phyloP scores from a whole-genome alignment of 768 basidiomycete species.

The Strobilomyces echinocephalus region DNA sequence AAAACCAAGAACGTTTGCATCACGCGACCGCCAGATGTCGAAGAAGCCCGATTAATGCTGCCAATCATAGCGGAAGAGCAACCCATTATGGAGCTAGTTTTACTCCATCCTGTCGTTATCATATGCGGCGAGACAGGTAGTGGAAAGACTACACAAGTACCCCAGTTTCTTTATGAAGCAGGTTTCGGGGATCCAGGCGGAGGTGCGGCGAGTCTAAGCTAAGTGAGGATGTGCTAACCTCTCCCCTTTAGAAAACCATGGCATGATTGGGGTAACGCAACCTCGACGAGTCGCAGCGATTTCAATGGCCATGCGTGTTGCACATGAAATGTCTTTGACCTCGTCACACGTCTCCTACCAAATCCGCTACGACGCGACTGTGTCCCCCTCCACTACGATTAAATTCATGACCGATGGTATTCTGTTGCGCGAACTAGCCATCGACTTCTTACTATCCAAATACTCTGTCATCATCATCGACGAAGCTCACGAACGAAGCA shows the following conservation, averaged over 20 bases:
- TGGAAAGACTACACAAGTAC: conserved; percentile 97
- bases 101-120: conserved; percentile 74
- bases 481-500: conserved; percentile 96
- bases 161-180: conserved; percentile 96
- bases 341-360: conserved; percentile 88
- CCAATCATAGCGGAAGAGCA: conserved; percentile 95
- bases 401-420: conserved; percentile 99
- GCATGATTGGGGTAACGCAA: conserved; percentile 97
- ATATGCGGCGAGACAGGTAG: conserved; percentile 91
- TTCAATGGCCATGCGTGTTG: conserved; percentile 91
- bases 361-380: conserved; percentile 94
- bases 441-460: conserved; percentile 88
- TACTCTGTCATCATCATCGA: conserved; percentile 96
- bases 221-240: conserved; percentile 3
- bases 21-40: conserved; percentile 61
- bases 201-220: conserved; percentile 44
- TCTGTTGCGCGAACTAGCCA: conserved; percentile 83
- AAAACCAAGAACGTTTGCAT: conserved; percentile 49
- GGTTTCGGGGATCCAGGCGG: conserved; percentile 84
- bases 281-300: conserved; percentile 96
- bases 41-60: conserved; percentile 70
- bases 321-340: conserved; percentile 84
- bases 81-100: conserved; percentile 85
- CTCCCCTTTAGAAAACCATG: conserved; percentile 75
- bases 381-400: conserved; percentile 84